Evolutionary conservation across 768 basidiomycete genomes (phyloP).

Genomic region (Lepiota brunneoincarnata): DNA sequence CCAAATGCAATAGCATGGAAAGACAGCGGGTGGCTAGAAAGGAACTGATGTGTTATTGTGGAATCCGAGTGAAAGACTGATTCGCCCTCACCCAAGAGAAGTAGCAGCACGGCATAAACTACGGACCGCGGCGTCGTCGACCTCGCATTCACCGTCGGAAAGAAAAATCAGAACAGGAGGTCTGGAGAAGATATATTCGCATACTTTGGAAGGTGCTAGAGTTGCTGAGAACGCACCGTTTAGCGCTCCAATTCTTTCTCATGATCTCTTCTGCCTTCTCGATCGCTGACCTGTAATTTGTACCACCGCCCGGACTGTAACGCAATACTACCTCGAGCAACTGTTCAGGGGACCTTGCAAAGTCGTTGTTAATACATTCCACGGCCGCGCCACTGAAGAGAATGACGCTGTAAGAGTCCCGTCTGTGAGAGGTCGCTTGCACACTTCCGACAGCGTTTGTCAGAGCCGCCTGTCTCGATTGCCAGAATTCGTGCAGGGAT

Average conservation of each 20-base stretch:
- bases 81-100: constrained; percentile 41
- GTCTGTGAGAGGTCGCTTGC: constrained; percentile 23
- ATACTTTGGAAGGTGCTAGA: too few relatives aligned
- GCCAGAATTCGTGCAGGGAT: constrained; percentile 55
- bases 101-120: constrained; percentile 39
- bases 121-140: constrained; percentile 37
- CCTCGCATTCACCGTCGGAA: constrained; percentile 50
- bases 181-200: too few relatives aligned
- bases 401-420: constrained; percentile 57
- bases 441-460: constrained; percentile 12
- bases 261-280: constrained; percentile 31
- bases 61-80: too few relatives aligned
- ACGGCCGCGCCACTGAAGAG: constrained; percentile 33
- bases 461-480: constrained; percentile 41
- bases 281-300: constrained; percentile 43
- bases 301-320: constrained; percentile 35
- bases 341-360: constrained; percentile 39
- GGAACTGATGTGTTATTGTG: neutral
- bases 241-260: constrained; percentile 47
- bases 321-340: constrained; percentile 36
- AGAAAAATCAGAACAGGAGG: constrained; percentile 54
- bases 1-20: constrained; percentile 64
- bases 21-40: constrained; percentile 48
- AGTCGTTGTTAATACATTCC: constrained; percentile 41
- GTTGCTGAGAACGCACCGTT: constrained; percentile 33